Conservation (phyloP, 192 early-diverging fungal genomes). For the Rhizophagus prolifer region DNA sequence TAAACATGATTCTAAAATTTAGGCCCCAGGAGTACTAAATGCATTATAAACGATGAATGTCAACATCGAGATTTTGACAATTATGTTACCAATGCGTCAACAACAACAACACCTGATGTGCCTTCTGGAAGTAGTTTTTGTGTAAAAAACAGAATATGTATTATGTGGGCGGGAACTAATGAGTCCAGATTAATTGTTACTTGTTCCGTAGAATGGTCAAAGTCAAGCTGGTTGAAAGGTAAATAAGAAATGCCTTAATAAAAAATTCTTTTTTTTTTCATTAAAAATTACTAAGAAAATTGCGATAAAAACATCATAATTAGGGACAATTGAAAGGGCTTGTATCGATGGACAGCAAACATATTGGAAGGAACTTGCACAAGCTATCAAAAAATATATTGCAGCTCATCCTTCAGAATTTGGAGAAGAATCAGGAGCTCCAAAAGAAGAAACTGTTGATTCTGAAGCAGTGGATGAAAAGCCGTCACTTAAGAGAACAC, state of each 20-base stretch:
- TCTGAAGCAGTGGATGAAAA: not conserved
- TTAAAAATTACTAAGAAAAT: too few species aligned
- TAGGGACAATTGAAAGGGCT: conserved; percentile 53
- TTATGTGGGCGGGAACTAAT: conserved; percentile 49
- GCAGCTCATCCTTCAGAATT: conserved; percentile 44
- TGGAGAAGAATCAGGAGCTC: conserved; percentile 3
- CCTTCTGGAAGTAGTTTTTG: conserved; percentile 55
- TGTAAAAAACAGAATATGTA: conserved; percentile 56
- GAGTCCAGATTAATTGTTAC: conserved; percentile 50
- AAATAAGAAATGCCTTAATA: not conserved
- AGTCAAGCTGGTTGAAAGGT: conserved; percentile 32
- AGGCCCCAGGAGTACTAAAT: conserved; percentile 59
- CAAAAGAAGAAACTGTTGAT: not conserved
- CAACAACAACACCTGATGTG: conserved; percentile 57
- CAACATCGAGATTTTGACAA: conserved; percentile 47
- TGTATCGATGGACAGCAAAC: conserved; percentile 46
- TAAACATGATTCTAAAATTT: not conserved
- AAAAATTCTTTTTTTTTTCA: too few species aligned
- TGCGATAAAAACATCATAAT: too few species aligned
- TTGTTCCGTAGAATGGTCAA: conserved; percentile 52
- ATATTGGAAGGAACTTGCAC: conserved; percentile 46
- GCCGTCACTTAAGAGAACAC: not conserved
- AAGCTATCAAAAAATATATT: conserved; percentile 42
- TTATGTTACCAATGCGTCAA: conserved; percentile 47
- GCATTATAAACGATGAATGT: conserved; percentile 49